Evolutionary conservation across 2,329 filamentous ascomycete species (phyloP).

Genomic region (Pyricularia grisea): DNA sequence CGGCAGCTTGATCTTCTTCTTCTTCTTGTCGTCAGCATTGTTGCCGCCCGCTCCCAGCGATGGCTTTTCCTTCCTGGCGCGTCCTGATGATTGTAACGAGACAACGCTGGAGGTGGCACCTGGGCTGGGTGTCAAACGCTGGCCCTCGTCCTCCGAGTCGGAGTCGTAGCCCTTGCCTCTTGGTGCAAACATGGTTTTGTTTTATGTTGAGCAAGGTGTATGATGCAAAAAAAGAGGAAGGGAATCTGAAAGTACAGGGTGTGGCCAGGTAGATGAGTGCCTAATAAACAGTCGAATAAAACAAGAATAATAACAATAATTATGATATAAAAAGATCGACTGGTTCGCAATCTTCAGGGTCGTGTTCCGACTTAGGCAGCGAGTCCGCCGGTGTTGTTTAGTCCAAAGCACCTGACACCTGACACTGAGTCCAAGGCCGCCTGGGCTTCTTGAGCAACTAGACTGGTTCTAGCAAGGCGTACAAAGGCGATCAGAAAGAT

Average conservation of each 20-base stretch:
- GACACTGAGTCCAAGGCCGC: background rate
- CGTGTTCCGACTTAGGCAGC: background rate
- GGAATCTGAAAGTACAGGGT: background rate
- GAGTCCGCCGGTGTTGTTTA: background rate
- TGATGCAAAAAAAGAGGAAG: background rate
- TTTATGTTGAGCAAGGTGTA: background rate
- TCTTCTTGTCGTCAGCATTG: slow-evolving; percentile 37
- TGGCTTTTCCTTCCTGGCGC: background rate
- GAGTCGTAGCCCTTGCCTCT: slow-evolving; percentile 5
- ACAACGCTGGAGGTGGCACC: background rate
- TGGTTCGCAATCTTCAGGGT: background rate
- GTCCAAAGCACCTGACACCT: background rate
- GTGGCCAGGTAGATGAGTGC: background rate
- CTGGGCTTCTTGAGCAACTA: background rate
- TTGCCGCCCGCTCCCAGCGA: background rate
- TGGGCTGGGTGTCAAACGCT: background rate
- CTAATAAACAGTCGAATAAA: background rate
- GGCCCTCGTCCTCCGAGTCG: slow-evolving; percentile 4
- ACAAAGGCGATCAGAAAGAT: background rate
- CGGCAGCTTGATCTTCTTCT: slow-evolving; percentile 45
- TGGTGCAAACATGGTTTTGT: slow-evolving; percentile 3
- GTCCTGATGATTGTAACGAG: background rate
- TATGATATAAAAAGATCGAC: background rate
- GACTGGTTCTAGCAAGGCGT: background rate
- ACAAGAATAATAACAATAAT: background rate